These are phyloP conservation scores for Trichoderma reesei DNA, from an alignment of 495 filamentous ascomycete genomes.

Conservation along the genomic window DNA sequence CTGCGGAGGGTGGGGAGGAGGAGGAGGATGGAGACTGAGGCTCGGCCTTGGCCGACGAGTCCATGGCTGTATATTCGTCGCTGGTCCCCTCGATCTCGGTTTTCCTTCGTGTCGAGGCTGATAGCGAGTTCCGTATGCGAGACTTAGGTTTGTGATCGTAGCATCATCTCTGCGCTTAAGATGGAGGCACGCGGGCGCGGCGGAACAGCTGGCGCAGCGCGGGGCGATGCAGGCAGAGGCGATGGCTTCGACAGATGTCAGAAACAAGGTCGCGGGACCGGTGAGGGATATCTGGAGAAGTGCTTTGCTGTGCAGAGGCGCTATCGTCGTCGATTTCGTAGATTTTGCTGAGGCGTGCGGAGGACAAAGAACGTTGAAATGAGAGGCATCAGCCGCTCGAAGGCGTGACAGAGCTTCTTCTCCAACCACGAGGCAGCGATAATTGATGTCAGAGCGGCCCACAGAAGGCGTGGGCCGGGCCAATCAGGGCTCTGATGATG, in stretches of 20 bases:
- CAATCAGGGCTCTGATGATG: not conserved
- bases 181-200: not conserved
- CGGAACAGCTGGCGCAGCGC: not conserved
- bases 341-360: too few species aligned
- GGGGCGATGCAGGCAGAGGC: too few species aligned
- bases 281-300: too few species aligned
- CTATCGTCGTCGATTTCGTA: too few species aligned
- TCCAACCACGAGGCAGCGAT: not conserved
- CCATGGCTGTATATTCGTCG: not conserved
- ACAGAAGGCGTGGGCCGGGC: not conserved
- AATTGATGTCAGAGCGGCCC: slow-evolving; percentile 7
- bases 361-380: too few species aligned
- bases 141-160: not conserved
- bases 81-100: not conserved
- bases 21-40: not conserved
- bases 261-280: too few species aligned
- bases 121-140: not conserved
- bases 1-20: not conserved
- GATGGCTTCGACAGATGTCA: too few species aligned
- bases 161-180: not conserved
- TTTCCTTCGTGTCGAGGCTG: not conserved
- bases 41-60: not conserved
- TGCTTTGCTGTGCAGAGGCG: too few species aligned
- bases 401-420: not conserved
- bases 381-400: too few species aligned